phyloP scores from a whole-genome alignment of 2,329 filamentous ascomycete genomes.

The Aspergillus sp. region DNA sequence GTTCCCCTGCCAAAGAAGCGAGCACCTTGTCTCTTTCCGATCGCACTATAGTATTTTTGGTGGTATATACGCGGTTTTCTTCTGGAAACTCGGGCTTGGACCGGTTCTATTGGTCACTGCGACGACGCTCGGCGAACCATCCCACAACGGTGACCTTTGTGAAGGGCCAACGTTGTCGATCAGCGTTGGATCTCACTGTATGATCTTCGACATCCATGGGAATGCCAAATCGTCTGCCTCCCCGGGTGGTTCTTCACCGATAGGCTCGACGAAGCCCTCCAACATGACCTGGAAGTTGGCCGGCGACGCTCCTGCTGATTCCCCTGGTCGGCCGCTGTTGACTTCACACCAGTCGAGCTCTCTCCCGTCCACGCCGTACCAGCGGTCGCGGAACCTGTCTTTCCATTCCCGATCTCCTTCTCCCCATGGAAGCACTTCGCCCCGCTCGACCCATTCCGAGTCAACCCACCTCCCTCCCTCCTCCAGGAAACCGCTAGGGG shows the following conservation, averaged over 20 bases:
- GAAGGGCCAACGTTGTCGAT: constrained; percentile 19
- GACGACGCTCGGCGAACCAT: not conserved
- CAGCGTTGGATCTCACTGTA: constrained; percentile 30
- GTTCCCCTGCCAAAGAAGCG: too few species aligned
- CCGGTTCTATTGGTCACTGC: not conserved
- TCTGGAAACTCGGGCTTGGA: not conserved
- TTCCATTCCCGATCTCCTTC: constrained; percentile 73
- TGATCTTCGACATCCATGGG: constrained; percentile 35
- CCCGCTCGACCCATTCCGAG: constrained; percentile 82
- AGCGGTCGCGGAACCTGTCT: constrained; percentile 73
- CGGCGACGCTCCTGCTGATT: constrained; percentile 25
- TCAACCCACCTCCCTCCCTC: constrained; percentile 66
- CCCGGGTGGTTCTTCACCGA: constrained; percentile 34
- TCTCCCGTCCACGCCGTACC: constrained; percentile 85
- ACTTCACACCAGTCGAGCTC: constrained; percentile 68
- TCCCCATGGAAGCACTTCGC: constrained; percentile 68
- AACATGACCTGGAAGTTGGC: constrained; percentile 34
- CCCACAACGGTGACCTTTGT: not conserved
- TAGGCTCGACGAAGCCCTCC: constrained; percentile 31
- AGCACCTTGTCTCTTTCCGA: too few species aligned
- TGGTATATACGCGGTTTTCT: not conserved
- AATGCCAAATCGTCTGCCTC: constrained; percentile 30
- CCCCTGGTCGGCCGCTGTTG: constrained; percentile 40
- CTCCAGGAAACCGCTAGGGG: constrained; percentile 54
- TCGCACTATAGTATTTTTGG: not conserved